Conservation (phyloP, 2,329 filamentous ascomycete genomes). For the Colletotrichum trifolii region DNA sequence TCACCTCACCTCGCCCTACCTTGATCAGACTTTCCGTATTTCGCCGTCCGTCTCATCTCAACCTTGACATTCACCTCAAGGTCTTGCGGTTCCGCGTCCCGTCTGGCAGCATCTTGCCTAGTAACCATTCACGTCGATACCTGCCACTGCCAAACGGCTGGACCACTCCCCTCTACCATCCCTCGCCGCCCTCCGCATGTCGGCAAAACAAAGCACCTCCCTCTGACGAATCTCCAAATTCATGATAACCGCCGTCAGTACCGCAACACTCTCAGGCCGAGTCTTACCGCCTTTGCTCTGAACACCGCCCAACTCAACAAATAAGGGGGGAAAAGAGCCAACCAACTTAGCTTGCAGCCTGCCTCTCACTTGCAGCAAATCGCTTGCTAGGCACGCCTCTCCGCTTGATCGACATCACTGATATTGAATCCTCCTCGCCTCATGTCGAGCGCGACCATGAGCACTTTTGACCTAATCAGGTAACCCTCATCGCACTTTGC, state of each 20-base stretch:
- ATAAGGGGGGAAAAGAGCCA: no score
- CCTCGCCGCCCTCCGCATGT: conserved; percentile 23
- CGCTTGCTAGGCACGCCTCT: not conserved
- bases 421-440: conserved; percentile 10
- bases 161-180: conserved; percentile 17
- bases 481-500: conserved; percentile 30
- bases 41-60: conserved; percentile 26
- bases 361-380: conserved; percentile 26
- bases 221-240: conserved; percentile 11
- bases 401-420: conserved; percentile 6
- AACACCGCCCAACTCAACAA: conserved; percentile 26
- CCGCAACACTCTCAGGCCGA: conserved; percentile 11
- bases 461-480: conserved; percentile 23
- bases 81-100: not conserved
- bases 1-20: conserved; percentile 4
- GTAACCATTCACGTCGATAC: no score
- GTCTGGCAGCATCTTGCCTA: no score
- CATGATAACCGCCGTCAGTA: conserved; percentile 25
- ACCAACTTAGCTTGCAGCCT: conserved; percentile 34
- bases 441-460: conserved; percentile 33
- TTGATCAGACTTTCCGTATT: conserved; percentile 19
- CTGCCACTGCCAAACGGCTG: conserved; percentile 20
- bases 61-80: conserved; percentile 3
- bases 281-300: conserved; percentile 7
- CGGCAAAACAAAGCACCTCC: conserved; percentile 14